phyloP scores from a whole-genome alignment of 768 basidiomycete genomes.

The Mycena epipterygia region DNA sequence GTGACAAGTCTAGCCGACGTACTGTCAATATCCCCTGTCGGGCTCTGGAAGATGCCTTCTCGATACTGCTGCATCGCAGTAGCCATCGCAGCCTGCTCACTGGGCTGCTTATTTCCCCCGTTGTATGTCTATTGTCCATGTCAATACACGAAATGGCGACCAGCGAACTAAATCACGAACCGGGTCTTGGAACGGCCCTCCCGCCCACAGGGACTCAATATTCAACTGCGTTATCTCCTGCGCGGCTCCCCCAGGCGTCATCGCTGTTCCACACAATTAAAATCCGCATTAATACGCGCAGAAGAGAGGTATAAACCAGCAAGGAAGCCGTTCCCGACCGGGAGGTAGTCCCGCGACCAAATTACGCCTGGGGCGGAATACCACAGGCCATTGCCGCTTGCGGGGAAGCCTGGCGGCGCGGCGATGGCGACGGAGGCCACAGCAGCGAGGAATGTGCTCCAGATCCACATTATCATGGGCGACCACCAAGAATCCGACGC shows the following conservation, averaged over 20 bases:
- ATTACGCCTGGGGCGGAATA: slow-evolving; percentile 64
- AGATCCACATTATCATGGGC: slow-evolving; percentile 21
- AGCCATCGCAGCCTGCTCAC: slow-evolving; percentile 59
- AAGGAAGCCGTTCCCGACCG: slow-evolving; percentile 81
- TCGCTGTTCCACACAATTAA: slow-evolving; percentile 56
- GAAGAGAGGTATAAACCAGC: slow-evolving; percentile 56
- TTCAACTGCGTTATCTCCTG: slow-evolving; percentile 78
- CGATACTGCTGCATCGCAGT: slow-evolving; percentile 66
- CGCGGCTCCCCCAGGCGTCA: slow-evolving; percentile 71
- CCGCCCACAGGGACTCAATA: slow-evolving; percentile 83
- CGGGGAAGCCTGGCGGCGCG: slow-evolving; percentile 67
- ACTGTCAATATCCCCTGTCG: slow-evolving; percentile 73
- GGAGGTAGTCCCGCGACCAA: slow-evolving; percentile 75
- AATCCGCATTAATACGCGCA: background rate
- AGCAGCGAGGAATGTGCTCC: slow-evolving; percentile 2
- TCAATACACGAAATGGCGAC: background rate
- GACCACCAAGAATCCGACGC: background rate
- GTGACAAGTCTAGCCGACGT: slow-evolving; percentile 1
- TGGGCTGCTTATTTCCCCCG: slow-evolving; percentile 73
- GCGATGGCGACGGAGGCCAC: slow-evolving; percentile 19
- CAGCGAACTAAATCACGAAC: slow-evolving; percentile 50
- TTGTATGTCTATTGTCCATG: slow-evolving; percentile 65
- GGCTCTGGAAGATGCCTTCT: slow-evolving; percentile 67
- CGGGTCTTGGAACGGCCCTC: slow-evolving; percentile 77
- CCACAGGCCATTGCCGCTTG: slow-evolving; percentile 84